A percentile compares a stretch with the other conserved stretches of the same genome.
These are phyloP conservation scores for Aspergillus hiratsukae DNA, from an alignment of 2,329 filamentous ascomycete genomes.

Conservation along the genomic window DNA sequence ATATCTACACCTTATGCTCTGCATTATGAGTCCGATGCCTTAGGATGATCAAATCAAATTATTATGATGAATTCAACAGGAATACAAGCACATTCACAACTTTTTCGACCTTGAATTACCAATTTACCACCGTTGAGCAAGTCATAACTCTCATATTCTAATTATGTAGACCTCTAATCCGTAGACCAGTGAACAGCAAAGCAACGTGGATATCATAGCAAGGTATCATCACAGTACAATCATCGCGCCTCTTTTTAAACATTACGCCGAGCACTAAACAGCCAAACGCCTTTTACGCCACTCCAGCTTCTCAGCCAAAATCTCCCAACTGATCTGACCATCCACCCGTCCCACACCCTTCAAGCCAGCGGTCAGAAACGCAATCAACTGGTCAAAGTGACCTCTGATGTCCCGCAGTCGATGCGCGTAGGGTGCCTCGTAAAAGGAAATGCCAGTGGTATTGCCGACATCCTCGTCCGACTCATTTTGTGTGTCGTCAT, in stretches of 20 bases:
- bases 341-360: constrained; percentile 71
- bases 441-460: constrained; percentile 36
- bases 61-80: not conserved
- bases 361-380: constrained; percentile 69
- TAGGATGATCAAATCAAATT: not conserved
- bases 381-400: constrained; percentile 62
- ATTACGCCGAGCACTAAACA: not conserved
- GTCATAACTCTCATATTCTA: not conserved
- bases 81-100: not conserved
- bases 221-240: not conserved
- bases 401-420: constrained; percentile 54
- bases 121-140: not conserved
- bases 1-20: not conserved
- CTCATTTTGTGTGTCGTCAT: constrained; percentile 34
- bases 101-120: not conserved
- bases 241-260: not conserved
- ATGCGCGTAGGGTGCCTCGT: constrained; percentile 46
- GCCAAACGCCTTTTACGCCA: constrained; percentile 26
- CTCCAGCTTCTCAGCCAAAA: constrained; percentile 74
- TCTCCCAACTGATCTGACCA: constrained; percentile 70
- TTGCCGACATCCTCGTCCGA: constrained; percentile 25
- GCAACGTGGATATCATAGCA: not conserved
- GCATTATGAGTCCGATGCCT: not conserved
- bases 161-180: not conserved
- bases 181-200: not conserved